Percentiles rank a stretch among this genome's conserved stretches.
These are phyloP conservation scores for Marsdenia floribunda DNA, from an alignment of 257 asterid species.

Conservation along the genomic window DNA sequence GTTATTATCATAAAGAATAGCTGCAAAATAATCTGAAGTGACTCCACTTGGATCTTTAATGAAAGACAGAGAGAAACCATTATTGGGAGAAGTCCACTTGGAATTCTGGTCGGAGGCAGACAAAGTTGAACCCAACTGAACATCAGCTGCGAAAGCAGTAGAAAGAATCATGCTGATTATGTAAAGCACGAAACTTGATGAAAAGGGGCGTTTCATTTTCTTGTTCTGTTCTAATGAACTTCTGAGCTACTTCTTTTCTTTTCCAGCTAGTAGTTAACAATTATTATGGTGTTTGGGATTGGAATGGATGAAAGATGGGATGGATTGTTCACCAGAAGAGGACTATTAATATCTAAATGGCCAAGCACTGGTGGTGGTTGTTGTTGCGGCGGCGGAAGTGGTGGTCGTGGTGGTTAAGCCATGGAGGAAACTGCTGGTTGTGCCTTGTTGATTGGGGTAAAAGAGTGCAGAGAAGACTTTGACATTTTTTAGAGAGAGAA, in stretches of 20 bases:
- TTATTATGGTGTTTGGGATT: background rate
- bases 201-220: conserved; percentile 1
- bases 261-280: background rate
- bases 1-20: conserved; percentile 42
- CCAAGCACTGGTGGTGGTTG: background rate
- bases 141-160: conserved; percentile 33
- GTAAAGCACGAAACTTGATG: conserved; percentile 4
- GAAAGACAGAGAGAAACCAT: conserved; percentile 51
- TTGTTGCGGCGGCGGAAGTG: background rate
- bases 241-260: background rate
- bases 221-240: background rate
- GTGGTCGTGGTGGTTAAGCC: background rate
- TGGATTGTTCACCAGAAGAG: background rate
- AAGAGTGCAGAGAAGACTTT: background rate
- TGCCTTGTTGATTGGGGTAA: background rate
- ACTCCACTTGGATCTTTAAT: conserved; percentile 26
- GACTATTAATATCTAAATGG: background rate
- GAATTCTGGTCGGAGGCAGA: conserved; percentile 47
- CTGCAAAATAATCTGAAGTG: conserved; percentile 38
- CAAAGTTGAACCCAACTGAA: conserved; percentile 43
- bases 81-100: conserved; percentile 53
- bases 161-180: background rate
- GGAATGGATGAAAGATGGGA: background rate
- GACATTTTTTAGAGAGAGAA: background rate
- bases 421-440: background rate